phyloP scores from a whole-genome alignment of 2,329 filamentous ascomycete species.

The Parastagonospora nodorum region DNA sequence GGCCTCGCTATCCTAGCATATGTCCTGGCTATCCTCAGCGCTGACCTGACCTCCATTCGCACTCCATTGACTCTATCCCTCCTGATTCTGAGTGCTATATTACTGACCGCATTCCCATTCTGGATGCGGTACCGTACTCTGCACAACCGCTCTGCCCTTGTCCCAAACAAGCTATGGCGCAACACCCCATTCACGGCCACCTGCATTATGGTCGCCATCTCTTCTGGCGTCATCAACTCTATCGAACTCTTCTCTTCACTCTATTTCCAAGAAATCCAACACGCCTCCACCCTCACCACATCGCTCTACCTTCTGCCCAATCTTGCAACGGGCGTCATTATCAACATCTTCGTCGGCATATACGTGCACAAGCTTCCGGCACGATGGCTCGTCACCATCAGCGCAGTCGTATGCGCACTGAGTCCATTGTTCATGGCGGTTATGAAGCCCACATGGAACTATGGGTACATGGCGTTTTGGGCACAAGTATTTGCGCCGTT shows the following conservation, averaged over 20 bases:
- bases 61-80: conserved; percentile 25
- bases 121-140: conserved; percentile 38
- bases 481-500: conserved; percentile 50
- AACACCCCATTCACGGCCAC: conserved; percentile 61
- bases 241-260: conserved; percentile 49
- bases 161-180: conserved; percentile 56
- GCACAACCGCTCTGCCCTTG: conserved; percentile 24
- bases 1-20: conserved; percentile 29
- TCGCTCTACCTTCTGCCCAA: conserved; percentile 52
- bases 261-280: conserved; percentile 52
- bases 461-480: conserved; percentile 57
- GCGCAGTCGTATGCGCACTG: conserved; percentile 50
- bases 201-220: conserved; percentile 53
- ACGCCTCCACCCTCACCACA: conserved; percentile 35
- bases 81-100: conserved; percentile 27
- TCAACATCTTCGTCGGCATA: conserved; percentile 54
- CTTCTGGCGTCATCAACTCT: conserved; percentile 43
- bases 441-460: conserved; percentile 54
- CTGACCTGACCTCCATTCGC: conserved; percentile 27
- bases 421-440: conserved; percentile 63
- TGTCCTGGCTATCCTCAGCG: conserved; percentile 31
- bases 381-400: conserved; percentile 49
- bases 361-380: conserved; percentile 53
- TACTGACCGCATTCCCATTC: conserved; percentile 31
- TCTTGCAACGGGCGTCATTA: conserved; percentile 43